Conservation (phyloP, 78 protist genomes). For the Emiliania huxleyi region DNA sequence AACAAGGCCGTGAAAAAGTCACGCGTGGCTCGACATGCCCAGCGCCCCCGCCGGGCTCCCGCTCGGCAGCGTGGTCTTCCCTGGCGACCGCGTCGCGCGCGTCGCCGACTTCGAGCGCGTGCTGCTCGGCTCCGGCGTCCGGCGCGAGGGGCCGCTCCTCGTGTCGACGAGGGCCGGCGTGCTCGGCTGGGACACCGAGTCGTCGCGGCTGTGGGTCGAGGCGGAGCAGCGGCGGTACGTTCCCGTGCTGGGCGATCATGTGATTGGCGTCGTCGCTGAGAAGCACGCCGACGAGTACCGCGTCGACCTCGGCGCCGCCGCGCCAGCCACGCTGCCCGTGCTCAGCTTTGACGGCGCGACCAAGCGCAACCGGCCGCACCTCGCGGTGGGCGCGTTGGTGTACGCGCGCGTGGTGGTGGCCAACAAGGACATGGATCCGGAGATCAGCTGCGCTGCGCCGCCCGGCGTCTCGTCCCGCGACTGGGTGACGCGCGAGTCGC, state of each 20-base stretch:
- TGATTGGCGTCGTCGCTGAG: constrained; percentile 64
- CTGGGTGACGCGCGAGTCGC: constrained; percentile 6
- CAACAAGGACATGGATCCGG: constrained; percentile 80
- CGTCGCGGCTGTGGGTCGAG: constrained; percentile 58
- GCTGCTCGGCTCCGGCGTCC: constrained; percentile 57
- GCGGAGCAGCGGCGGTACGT: constrained; percentile 67
- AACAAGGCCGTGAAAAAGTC: no score
- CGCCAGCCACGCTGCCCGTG: constrained; percentile 60
- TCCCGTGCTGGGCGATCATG: constrained; percentile 69
- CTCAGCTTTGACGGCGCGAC: constrained; percentile 82
- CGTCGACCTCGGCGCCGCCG: constrained; percentile 70
- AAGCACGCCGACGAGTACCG: constrained; percentile 43
- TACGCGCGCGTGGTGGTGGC: constrained; percentile 71
- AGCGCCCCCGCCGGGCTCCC: not conserved
- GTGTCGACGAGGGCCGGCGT: constrained; percentile 63
- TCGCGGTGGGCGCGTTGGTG: constrained; percentile 59
- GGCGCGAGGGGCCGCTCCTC: constrained; percentile 35
- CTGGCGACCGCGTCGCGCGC: not conserved
- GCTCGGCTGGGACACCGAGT: constrained; percentile 40
- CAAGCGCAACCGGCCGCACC: constrained; percentile 62
- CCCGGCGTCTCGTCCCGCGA: constrained; percentile 52
- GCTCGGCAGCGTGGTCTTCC: not conserved
- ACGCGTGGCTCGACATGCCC: no score
- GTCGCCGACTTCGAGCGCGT: not conserved
- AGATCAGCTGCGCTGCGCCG: constrained; percentile 57